Base-by-base conservation (phyloP, 805 yeast species). In the Cyberlindnera samutprakarnensis region DNA sequence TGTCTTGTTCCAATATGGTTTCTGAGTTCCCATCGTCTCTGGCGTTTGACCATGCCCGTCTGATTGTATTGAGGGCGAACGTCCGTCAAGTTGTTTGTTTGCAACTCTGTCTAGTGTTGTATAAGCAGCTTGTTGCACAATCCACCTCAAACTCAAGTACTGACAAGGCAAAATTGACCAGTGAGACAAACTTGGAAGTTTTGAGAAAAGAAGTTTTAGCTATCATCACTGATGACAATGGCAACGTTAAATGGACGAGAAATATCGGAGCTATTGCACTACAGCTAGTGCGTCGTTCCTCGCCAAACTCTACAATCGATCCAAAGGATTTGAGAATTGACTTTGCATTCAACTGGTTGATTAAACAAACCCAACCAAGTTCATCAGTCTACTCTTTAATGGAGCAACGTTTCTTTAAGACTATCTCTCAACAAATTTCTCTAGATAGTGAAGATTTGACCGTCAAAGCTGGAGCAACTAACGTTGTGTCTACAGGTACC, bases 241-340 rank as follows among this genome's bases (percentile, higher is more conserved):
- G 94, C 2, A 83, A 82, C 53, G 75, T 84, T 37, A 84, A 87
- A 60, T 85, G 95, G 95, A 85, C 95, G 1, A 72, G 84, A 49
- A 85, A 85, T 54, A 72, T 84, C 17, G 70, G 75, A 41, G 66
- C 81, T 12, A 72, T 86, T 40, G 72, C 90, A 5, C 65, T 85
- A 38, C 94, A 80, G 51, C 49, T 81, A 30, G 70, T 71, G 21
- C 70, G 71, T 43, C 60, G 57, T 41, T 26, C 57, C 40, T 25
- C 44, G 45, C 57, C 54, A 33, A 36, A 31, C 4, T 59, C 56
- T 14, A 4, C 35, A 5, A 27, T 27, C 17, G 27, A 23, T 13
- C 38, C 41, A 25, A 36, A 28, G 26, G 41, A 40, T 19, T 13
- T 14, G 11, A 44, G 46, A 14, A 43, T 47, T 1, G 69, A 68